phyloP scores from a whole-genome alignment of 768 basidiomycete species.

The Mycena alexandri region DNA sequence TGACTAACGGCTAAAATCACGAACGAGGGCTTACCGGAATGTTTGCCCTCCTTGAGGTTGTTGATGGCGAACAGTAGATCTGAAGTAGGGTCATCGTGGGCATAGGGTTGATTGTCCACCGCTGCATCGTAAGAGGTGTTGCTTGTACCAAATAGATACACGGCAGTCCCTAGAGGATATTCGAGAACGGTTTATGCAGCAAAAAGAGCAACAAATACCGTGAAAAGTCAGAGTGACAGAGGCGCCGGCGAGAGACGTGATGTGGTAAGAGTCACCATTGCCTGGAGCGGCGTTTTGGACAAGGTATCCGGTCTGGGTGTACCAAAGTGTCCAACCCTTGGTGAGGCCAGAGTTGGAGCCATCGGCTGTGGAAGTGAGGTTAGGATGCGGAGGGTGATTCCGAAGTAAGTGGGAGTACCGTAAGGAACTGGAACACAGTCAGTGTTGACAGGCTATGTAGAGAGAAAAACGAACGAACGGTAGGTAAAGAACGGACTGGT shows the following conservation, averaged over 20 bases:
- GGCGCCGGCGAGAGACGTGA: conserved; percentile 5
- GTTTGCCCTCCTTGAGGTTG: neutral
- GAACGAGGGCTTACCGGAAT: neutral
- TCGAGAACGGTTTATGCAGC: neutral
- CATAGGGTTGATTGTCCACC: neutral
- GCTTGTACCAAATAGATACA: conserved; percentile 3
- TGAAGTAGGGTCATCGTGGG: neutral
- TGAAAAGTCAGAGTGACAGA: conserved; percentile 10
- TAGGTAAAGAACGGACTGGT: conserved; percentile 41
- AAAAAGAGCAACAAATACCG: neutral
- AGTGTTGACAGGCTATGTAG: neutral
- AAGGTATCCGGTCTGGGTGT: conserved; percentile 11
- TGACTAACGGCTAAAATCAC: too few species aligned
- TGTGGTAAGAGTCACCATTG: conserved; percentile 5
- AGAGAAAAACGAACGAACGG: conserved; percentile 12
- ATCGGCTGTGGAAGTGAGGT: too few species aligned
- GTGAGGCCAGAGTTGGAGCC: neutral
- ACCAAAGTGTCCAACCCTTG: conserved; percentile 18
- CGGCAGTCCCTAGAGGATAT: conserved; percentile 7
- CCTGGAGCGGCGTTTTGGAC: neutral
- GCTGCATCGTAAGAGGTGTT: conserved; percentile 3
- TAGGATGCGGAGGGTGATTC: neutral
- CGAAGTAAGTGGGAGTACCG: conserved; percentile 4
- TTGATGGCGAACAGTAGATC: neutral
- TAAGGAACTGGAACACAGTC: conserved; percentile 25